Base-by-base conservation (phyloP, 139 green algal species). In the Parachlorella kessleri region DNA sequence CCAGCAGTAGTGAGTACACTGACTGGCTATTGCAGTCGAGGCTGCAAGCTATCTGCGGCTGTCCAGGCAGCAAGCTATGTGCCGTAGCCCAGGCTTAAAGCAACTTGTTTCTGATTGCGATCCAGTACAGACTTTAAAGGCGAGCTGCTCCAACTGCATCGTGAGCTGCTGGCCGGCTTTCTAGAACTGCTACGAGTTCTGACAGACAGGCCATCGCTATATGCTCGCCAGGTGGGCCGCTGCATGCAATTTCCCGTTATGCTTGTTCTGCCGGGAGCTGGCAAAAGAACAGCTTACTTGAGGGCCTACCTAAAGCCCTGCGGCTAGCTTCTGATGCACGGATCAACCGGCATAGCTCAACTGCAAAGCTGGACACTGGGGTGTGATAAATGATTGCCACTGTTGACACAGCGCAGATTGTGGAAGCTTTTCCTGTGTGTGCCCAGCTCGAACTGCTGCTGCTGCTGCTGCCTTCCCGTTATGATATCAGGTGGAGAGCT, bases 91-190 rank as follows among this genome's bases (percentile, higher is more conserved):
- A 28, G 10, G 48, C 18, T 10, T 18, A 18, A 10, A 18, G 48
- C 48, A 10, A 59, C 48, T 28, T 59, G 48, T 28, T 18, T 18
- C 10, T 59, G 48, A 59, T 18, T 18, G 10, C 48, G 24, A 7
- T 68, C 24, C 63, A 7, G 24, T 33, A 36, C 81, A 87, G 83
- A 92, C 39, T 77, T 88, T n/a, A 82, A 79, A 33, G 64, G 38
- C 1, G 77, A 95, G 81, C 81, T 95, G 67, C 65, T 73, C 35
- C 26, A 30, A 26, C 76, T 95, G 78, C 90, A 95, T 76, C 66
- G 72, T 37, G 88, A 92, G 76, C 71, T 96, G 67, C 54, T 88
- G 28, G 83, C 86, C 41, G 73, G 69, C 1, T 77, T 95, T 26
- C 21, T 89, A 55, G 85, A 92, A 39, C 80, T 95, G 32, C 42